A percentile compares a stretch with the other conserved stretches of the same genome.
Conservation (phyloP, 768 basidiomycete genomes). For the Tylopilus balloui region DNA sequence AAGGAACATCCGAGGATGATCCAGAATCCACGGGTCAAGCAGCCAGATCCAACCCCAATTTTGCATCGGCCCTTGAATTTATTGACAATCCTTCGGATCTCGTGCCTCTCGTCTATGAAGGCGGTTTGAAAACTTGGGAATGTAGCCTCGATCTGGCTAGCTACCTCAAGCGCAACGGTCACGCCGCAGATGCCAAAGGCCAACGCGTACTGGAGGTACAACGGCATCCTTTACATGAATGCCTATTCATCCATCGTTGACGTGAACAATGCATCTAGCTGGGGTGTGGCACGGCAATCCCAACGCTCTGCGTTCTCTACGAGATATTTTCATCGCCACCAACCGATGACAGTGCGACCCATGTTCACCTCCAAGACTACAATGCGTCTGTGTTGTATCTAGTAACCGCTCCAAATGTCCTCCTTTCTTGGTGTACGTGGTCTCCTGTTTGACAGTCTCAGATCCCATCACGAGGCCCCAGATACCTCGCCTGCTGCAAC, state of each 20-base stretch:
- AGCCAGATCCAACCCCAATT: neutral
- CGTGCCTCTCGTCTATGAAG: slow-evolving; percentile 90
- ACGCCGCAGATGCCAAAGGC: slow-evolving; percentile 35
- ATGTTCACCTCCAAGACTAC: slow-evolving; percentile 87
- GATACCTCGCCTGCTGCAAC: slow-evolving; percentile 59
- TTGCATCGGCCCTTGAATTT: slow-evolving; percentile 47
- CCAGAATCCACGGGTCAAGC: slow-evolving; percentile 26
- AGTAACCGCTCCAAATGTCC: slow-evolving; percentile 72
- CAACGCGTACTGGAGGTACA: slow-evolving; percentile 68
- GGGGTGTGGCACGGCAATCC: slow-evolving; percentile 91
- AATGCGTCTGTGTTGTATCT: slow-evolving; percentile 77
- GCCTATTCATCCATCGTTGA: neutral
- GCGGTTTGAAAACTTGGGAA: slow-evolving; percentile 97
- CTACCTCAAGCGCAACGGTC: slow-evolving; percentile 43
- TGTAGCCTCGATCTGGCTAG: slow-evolving; percentile 84
- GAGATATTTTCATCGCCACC: slow-evolving; percentile 45
- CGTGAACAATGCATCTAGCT: slow-evolving; percentile 43
- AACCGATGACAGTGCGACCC: slow-evolving; percentile 32
- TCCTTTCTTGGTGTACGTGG: slow-evolving; percentile 77
- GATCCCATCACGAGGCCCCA: slow-evolving; percentile 21
- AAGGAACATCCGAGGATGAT: slow-evolving; percentile 37
- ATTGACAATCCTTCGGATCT: slow-evolving; percentile 86
- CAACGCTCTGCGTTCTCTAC: slow-evolving; percentile 69
- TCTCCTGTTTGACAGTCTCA: neutral
- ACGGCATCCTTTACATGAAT: neutral